phyloP scores from a whole-genome alignment of 2,329 filamentous ascomycete genomes.

The Atkinsonella hypoxylon region DNA sequence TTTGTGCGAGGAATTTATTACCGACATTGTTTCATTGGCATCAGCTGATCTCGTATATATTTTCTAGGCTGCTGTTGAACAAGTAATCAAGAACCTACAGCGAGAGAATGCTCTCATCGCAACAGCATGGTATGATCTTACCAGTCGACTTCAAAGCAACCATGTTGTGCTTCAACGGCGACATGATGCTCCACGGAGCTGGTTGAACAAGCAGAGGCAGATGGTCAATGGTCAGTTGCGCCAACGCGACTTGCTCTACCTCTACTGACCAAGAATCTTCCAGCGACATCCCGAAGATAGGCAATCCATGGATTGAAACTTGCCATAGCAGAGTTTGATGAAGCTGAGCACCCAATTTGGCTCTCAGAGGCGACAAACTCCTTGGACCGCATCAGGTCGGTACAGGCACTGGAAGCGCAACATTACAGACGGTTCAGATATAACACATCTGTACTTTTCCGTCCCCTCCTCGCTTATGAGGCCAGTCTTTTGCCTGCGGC shows the following conservation, averaged over 20 bases:
- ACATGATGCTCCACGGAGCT: conserved; percentile 65
- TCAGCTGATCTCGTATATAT: not conserved
- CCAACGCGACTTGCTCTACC: conserved; percentile 30
- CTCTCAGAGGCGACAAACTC: not conserved
- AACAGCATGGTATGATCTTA: conserved; percentile 79
- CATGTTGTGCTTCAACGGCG: conserved; percentile 66
- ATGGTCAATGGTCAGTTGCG: conserved; percentile 48
- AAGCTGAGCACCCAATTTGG: not conserved
- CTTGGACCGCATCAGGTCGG: no score
- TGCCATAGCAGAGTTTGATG: not conserved
- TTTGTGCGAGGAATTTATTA: no score
- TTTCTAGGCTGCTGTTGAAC: conserved; percentile 36
- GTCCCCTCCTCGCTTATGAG: no score
- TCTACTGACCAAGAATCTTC: conserved; percentile 27
- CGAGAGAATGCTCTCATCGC: conserved; percentile 69
- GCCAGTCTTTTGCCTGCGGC: no score
- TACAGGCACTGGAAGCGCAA: not conserved
- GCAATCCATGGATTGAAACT: conserved; percentile 23
- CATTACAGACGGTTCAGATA: no score
- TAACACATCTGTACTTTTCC: no score
- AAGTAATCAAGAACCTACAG: conserved; percentile 55
- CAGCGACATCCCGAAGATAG: conserved; percentile 35
- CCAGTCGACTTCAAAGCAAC: conserved; percentile 68
- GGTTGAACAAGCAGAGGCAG: conserved; percentile 72
- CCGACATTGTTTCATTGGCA: not conserved